Percentiles rank a stretch among this genome's conserved stretches.
Evolutionary conservation across 2,329 filamentous ascomycete genomes (phyloP).

Genomic region (Ophiobolus disseminans): DNA sequence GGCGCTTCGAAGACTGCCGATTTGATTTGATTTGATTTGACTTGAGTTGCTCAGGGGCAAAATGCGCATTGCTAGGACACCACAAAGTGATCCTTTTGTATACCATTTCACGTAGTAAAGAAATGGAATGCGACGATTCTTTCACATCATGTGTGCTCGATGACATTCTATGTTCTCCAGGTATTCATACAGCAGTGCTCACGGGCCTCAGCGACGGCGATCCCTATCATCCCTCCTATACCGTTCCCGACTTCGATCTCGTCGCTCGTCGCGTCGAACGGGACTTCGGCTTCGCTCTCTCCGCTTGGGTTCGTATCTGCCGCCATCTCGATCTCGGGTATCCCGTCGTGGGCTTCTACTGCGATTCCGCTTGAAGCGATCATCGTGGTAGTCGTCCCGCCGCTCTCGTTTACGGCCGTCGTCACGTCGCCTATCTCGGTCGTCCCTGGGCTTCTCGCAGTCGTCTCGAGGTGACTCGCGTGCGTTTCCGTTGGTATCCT

Average conservation of each 20-base stretch:
- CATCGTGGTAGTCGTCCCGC: constrained; percentile 46
- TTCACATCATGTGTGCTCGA: too few species aligned
- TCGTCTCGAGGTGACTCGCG: too few species aligned
- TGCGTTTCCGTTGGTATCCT: constrained; percentile 12
- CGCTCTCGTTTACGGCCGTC: constrained; percentile 42
- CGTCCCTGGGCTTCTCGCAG: constrained; percentile 9
- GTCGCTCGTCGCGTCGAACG: constrained; percentile 42
- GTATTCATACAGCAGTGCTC: too few species aligned
- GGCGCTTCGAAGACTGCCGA: neutral
- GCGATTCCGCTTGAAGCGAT: constrained; percentile 48
- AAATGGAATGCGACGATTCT: neutral
- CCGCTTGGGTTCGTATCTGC: constrained; percentile 34
- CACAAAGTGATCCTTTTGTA: neutral
- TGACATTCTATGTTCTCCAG: too few species aligned
- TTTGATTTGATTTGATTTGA: neutral
- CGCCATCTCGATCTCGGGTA: constrained; percentile 39
- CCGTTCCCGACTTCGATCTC: constrained; percentile 50
- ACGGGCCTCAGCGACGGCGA: constrained; percentile 29
- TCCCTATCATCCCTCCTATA: constrained; percentile 50
- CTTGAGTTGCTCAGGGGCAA: neutral
- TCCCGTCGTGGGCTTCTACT: constrained; percentile 44
- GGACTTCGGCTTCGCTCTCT: constrained; percentile 41
- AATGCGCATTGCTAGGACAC: constrained; percentile 4
- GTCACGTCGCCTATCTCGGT: constrained; percentile 49
- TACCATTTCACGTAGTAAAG: neutral